Evolutionary conservation across 2,329 filamentous ascomycete species (phyloP).

Genomic region (Exophiala dermatitidis): DNA sequence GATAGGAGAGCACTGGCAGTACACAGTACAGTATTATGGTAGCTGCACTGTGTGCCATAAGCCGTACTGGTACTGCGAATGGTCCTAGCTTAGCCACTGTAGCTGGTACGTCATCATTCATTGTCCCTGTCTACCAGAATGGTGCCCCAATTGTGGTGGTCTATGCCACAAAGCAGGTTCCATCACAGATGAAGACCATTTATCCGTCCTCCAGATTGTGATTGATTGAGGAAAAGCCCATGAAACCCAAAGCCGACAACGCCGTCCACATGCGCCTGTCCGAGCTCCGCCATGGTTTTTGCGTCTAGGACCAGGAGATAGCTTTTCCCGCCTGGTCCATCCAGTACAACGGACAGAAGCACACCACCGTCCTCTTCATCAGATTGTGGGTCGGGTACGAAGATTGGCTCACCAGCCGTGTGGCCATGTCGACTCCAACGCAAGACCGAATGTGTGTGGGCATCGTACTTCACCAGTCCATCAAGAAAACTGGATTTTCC

Average conservation of each 20-base stretch:
- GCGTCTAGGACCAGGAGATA: conserved; percentile 49
- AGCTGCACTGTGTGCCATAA: no score
- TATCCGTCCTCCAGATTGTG: conserved; percentile 1
- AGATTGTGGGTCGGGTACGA: conserved; percentile 39
- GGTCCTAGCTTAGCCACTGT: no score
- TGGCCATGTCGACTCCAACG: conserved; percentile 45
- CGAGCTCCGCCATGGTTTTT: conserved; percentile 43
- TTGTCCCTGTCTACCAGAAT: no score
- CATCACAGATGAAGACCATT: conserved; percentile 16
- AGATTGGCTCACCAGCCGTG: conserved; percentile 49
- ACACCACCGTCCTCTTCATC: conserved; percentile 48
- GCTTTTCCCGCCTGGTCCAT: conserved; percentile 45
- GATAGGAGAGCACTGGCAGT: no score
- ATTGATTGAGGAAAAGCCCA: conserved; percentile 31
- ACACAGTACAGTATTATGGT: no score
- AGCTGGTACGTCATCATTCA: no score
- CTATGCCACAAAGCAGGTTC: neutral
- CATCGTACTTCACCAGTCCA: conserved; percentile 48
- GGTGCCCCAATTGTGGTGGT: neutral
- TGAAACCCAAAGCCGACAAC: conserved; percentile 50
- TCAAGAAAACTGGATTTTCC: conserved; percentile 46
- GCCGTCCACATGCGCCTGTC: conserved; percentile 44
- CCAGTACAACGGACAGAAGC: conserved; percentile 47
- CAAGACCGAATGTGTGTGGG: conserved; percentile 34
- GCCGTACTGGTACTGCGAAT: no score